phyloP scores from a whole-genome alignment of 352 stramenopile species.

The Phytophthora melonis region DNA sequence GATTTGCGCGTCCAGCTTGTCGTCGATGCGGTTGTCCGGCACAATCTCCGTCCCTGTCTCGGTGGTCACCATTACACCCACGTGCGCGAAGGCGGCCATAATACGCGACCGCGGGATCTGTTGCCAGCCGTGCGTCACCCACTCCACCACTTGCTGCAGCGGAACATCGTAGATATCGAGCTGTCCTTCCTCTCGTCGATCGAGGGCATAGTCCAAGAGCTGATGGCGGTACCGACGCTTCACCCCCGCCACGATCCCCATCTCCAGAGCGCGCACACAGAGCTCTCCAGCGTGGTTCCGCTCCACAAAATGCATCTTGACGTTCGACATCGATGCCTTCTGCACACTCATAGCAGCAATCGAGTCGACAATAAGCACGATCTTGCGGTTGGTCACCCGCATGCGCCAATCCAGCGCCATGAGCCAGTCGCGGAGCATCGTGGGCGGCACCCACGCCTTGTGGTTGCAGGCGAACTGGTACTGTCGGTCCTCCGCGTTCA shows the following conservation, averaged over 20 bases:
- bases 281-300: slow-evolving; percentile 47
- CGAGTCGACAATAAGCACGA: slow-evolving; percentile 76
- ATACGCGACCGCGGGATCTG: slow-evolving; percentile 63
- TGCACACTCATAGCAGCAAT: slow-evolving; percentile 65
- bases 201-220: slow-evolving; percentile 58
- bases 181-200: slow-evolving; percentile 48
- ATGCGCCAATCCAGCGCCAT: slow-evolving; percentile 82
- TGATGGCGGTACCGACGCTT: slow-evolving; percentile 71
- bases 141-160: slow-evolving; percentile 65
- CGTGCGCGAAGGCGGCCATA: slow-evolving; percentile 51
- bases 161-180: slow-evolving; percentile 54
- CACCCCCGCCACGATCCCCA: slow-evolving; percentile 50
- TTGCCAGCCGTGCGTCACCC: slow-evolving; percentile 62
- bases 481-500: slow-evolving; percentile 24
- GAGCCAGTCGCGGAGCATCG: slow-evolving; percentile 83
- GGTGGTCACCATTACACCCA: slow-evolving; percentile 41
- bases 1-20: slow-evolving; percentile 68
- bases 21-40: slow-evolving; percentile 48
- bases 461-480: slow-evolving; percentile 80
- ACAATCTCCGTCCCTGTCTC: slow-evolving; percentile 29
- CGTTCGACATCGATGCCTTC: slow-evolving; percentile 70
- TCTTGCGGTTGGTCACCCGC: slow-evolving; percentile 74
- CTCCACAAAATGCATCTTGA: slow-evolving; percentile 63
- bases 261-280: slow-evolving; percentile 53
- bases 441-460: slow-evolving; percentile 75